phyloP scores from a whole-genome alignment of 2,329 filamentous ascomycete species.

The Alternaria sp. region DNA sequence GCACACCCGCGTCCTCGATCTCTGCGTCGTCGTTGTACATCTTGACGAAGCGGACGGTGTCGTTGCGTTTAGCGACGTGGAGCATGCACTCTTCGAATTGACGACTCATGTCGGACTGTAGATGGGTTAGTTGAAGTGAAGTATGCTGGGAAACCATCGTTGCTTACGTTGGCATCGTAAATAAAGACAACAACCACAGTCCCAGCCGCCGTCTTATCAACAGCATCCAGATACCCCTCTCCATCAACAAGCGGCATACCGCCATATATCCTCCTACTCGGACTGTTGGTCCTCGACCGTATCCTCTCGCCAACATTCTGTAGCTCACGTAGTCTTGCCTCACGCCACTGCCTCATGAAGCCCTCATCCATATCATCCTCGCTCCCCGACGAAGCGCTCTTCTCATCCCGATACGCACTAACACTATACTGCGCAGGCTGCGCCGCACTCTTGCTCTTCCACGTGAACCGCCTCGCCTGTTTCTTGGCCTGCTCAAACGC shows the following conservation, averaged over 20 bases:
- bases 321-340: slow-evolving; percentile 79
- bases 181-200: slow-evolving; percentile 93
- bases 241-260: slow-evolving; percentile 85
- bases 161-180: slow-evolving; percentile 46
- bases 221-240: slow-evolving; percentile 90
- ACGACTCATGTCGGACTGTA: slow-evolving; percentile 77
- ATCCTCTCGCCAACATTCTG: slow-evolving; percentile 66
- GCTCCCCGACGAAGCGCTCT: slow-evolving; percentile 24
- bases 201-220: slow-evolving; percentile 84
- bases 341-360: slow-evolving; percentile 87
- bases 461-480: slow-evolving; percentile 48
- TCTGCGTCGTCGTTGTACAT: slow-evolving; percentile 92
- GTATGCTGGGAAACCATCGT: not conserved
- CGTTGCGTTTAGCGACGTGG: slow-evolving; percentile 73
- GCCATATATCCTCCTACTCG: slow-evolving; percentile 80
- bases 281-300: slow-evolving; percentile 73
- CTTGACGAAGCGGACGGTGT: slow-evolving; percentile 84
- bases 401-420: slow-evolving; percentile 60
- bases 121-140: not conserved
- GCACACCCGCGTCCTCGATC: slow-evolving; percentile 88
- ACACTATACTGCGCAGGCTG: slow-evolving; percentile 30
- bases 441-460: slow-evolving; percentile 36
- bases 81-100: slow-evolving; percentile 80
- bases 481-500: slow-evolving; percentile 72
- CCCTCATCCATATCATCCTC: slow-evolving; percentile 76